Percentiles rank a stretch among this genome's conserved stretches.
Conservation (phyloP, 1,139 yeast species). For the Suhomyces wounanorum region DNA sequence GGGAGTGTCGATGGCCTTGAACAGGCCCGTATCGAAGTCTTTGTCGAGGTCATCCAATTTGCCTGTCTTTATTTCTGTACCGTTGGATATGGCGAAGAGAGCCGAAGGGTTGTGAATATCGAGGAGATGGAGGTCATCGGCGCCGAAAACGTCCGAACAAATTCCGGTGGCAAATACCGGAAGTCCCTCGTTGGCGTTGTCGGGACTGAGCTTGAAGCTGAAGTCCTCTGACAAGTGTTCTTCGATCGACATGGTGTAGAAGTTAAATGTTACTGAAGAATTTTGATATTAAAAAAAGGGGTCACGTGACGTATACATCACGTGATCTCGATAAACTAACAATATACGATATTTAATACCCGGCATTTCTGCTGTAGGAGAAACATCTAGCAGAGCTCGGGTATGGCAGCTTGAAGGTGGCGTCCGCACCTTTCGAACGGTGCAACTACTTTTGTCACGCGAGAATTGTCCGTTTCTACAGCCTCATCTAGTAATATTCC, state of each 20-base stretch:
- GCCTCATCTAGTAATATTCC: too few species aligned
- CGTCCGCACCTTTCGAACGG: too few species aligned
- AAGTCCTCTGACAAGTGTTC: constrained; percentile 41
- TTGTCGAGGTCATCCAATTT: constrained; percentile 14
- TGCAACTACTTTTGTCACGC: too few species aligned
- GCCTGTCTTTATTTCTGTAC: constrained; percentile 23
- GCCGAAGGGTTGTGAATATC: constrained; percentile 29
- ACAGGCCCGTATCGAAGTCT: not conserved
- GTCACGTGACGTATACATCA: not conserved
- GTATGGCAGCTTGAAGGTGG: too few species aligned
- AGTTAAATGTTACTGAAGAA: not conserved
- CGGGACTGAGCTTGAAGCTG: constrained; percentile 36
- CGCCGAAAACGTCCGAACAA: constrained; percentile 23
- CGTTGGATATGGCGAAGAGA: constrained; percentile 38
- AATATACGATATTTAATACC: too few species aligned
- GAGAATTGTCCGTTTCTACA: too few species aligned
- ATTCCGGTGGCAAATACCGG: constrained; percentile 30
- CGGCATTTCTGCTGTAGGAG: too few species aligned
- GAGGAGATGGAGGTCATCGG: constrained; percentile 29
- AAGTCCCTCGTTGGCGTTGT: constrained; percentile 28
- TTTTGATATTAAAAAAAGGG: too few species aligned
- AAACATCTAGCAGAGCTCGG: too few species aligned
- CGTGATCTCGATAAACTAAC: too few species aligned
- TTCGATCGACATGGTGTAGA: constrained; percentile 16
- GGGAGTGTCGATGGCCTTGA: not conserved